Conservation (phyloP, 192 early-diverging fungal species). For the Coemansia reversa region DNA sequence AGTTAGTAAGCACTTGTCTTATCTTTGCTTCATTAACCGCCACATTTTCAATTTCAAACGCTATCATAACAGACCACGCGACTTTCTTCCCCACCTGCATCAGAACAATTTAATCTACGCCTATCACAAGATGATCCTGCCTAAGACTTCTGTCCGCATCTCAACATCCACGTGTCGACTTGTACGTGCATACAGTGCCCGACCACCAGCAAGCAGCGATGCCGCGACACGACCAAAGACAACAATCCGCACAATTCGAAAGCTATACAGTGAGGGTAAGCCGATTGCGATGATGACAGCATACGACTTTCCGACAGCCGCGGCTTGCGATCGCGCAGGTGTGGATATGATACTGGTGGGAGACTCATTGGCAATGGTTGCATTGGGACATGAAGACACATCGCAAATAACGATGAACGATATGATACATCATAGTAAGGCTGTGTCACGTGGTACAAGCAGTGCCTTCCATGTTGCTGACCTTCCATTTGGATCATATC, state of each 20-base stretch:
- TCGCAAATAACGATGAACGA: conserved; percentile 87
- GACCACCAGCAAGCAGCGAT: conserved; percentile 17
- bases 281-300: conserved; percentile 96
- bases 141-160: background rate
- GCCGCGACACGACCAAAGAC: conserved; percentile 64
- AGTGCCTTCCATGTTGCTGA: conserved; percentile 83
- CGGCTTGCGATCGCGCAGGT: conserved; percentile 77
- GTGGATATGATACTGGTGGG: conserved; percentile 92
- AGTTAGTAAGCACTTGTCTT: background rate
- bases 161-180: background rate
- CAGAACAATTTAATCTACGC: too few species aligned
- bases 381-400: conserved; percentile 84
- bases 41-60: too few species aligned
- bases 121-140: too few species aligned
- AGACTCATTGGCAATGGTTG: conserved; percentile 96
- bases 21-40: background rate
- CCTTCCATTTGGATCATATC: conserved; percentile 93
- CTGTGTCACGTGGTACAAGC: conserved; percentile 79
- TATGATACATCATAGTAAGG: conserved; percentile 94
- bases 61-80: too few species aligned
- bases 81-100: too few species aligned
- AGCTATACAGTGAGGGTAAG: conserved; percentile 66
- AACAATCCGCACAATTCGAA: conserved; percentile 77
- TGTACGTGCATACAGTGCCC: conserved; percentile 45
- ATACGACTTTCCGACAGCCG: conserved; percentile 90